phyloP scores from a whole-genome alignment of 2,329 filamentous ascomycete genomes.

The Ceratocystis harringtonii region DNA sequence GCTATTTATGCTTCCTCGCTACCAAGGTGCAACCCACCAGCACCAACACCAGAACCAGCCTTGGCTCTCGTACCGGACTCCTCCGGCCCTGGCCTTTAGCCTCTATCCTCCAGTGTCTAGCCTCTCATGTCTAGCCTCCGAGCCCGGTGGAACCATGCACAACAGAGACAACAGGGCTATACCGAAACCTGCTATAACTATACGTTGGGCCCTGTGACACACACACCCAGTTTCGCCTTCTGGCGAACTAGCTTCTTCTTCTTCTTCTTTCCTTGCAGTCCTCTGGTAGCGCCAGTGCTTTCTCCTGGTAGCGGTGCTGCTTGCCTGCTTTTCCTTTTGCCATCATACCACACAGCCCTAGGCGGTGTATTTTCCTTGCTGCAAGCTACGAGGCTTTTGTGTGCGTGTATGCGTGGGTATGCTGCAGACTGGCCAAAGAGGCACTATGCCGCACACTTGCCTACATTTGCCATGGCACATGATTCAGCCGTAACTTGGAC shows the following conservation, averaged over 20 bases:
- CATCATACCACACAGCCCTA: background rate
- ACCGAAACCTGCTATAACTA: background rate
- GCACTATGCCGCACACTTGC: background rate
- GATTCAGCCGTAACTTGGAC: background rate
- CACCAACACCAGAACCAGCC: background rate
- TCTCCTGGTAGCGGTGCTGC: background rate
- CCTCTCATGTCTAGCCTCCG: background rate
- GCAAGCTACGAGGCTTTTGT: background rate
- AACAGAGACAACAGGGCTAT: conserved; percentile 5
- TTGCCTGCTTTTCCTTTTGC: background rate
- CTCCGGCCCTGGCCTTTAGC: background rate
- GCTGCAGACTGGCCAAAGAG: background rate
- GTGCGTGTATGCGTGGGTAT: no score
- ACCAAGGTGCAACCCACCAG: background rate
- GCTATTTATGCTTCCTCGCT: background rate
- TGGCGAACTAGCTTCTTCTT: background rate
- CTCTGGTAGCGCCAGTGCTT: background rate
- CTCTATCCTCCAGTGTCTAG: background rate
- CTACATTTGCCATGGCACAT: background rate
- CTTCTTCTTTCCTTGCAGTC: background rate
- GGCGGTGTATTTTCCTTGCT: background rate
- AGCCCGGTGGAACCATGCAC: background rate
- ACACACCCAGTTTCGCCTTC: background rate
- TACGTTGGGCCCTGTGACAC: background rate
- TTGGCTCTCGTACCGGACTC: no score